phyloP scores from a whole-genome alignment of 176 grass and related monocot species.

The Bromus sterilis region DNA sequence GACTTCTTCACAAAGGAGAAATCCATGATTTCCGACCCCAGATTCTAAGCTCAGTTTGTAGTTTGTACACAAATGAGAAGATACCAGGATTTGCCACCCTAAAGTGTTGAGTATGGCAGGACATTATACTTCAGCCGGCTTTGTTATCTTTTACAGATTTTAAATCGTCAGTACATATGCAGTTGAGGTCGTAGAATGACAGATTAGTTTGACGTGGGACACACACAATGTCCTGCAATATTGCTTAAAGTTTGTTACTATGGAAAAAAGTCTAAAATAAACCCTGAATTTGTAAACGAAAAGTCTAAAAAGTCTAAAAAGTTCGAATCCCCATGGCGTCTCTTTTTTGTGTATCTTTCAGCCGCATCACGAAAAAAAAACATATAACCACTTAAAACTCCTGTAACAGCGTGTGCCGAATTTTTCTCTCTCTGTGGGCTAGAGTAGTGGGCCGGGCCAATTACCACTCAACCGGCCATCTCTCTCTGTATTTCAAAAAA shows the following conservation, averaged over 20 bases:
- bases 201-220: neutral
- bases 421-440: too few relatives aligned
- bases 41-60: neutral
- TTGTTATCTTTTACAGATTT: neutral
- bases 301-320: too few relatives aligned
- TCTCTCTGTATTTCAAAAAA: too few relatives aligned
- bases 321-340: too few relatives aligned
- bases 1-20: neutral
- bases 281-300: too few relatives aligned
- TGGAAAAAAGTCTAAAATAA: too few relatives aligned
- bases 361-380: too few relatives aligned
- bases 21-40: neutral
- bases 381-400: too few relatives aligned
- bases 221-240: neutral
- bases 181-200: neutral
- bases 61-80: neutral
- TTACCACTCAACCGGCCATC: too few relatives aligned
- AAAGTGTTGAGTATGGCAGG: neutral
- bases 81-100: neutral
- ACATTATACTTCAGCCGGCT: neutral
- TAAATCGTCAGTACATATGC: neutral
- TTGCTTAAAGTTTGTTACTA: neutral
- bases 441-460: too few relatives aligned
- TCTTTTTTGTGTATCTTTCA: too few relatives aligned
- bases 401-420: too few relatives aligned